These are phyloP conservation scores for Yarrowia phangngaensis DNA, from an alignment of 805 yeast species.

Conservation along the genomic window DNA sequence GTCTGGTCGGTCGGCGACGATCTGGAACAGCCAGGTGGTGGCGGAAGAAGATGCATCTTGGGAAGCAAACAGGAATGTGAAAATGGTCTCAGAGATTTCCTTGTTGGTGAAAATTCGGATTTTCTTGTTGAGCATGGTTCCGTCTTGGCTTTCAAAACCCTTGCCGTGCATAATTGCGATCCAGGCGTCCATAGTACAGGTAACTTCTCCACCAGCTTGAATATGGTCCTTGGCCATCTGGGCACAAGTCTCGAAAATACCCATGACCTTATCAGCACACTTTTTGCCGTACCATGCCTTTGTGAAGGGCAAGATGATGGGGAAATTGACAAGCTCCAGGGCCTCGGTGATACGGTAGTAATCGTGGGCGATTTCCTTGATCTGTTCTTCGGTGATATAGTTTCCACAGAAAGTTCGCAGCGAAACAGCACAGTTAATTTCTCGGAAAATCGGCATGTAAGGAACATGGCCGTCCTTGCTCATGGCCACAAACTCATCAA, in stretches of 20 bases:
- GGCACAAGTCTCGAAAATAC: slow-evolving; percentile 83
- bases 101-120: slow-evolving; percentile 81
- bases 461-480: slow-evolving; percentile 64
- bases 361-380: slow-evolving; percentile 83
- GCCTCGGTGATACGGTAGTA: slow-evolving; percentile 93
- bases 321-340: slow-evolving; percentile 94
- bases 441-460: slow-evolving; percentile 92
- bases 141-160: slow-evolving; percentile 51
- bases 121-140: slow-evolving; percentile 42
- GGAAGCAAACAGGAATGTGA: slow-evolving; percentile 94
- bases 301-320: slow-evolving; percentile 91
- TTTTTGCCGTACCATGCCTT: slow-evolving; percentile 97
- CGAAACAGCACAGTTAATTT: slow-evolving; percentile 90
- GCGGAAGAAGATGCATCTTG: slow-evolving; percentile 97
- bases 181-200: slow-evolving; percentile 96
- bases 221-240: slow-evolving; percentile 78
- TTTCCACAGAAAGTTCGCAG: slow-evolving; percentile 93
- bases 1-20: slow-evolving; percentile 93
- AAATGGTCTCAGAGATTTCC: slow-evolving; percentile 94
- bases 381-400: slow-evolving; percentile 88
- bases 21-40: slow-evolving; percentile 97
- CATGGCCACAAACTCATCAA: slow-evolving; percentile 57
- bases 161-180: slow-evolving; percentile 63
- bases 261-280: slow-evolving; percentile 92
- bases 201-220: slow-evolving; percentile 69